phyloP scores from a whole-genome alignment of 1,139 yeast genomes.

The Pichia sp. region DNA sequence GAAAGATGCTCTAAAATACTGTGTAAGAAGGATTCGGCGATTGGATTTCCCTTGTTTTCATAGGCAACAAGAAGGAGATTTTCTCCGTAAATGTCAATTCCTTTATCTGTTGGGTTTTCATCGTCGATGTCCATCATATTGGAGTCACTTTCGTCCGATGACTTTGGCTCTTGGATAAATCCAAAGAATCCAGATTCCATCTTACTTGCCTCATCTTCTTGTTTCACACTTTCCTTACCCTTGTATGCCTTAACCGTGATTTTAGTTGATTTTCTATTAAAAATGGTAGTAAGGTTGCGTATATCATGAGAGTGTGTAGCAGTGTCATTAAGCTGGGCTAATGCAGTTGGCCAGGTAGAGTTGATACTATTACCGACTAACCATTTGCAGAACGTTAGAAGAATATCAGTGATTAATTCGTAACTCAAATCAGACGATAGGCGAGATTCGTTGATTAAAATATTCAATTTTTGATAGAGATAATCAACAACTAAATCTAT shows the following conservation, averaged over 20 bases:
- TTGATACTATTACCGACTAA: constrained; percentile 11
- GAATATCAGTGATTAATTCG: constrained; percentile 15
- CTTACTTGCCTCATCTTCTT: not conserved
- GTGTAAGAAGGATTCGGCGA: constrained; percentile 9
- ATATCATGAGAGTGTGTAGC: constrained; percentile 12
- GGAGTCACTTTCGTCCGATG: constrained; percentile 17
- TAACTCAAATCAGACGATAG: constrained; percentile 8
- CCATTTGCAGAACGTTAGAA: constrained; percentile 23
- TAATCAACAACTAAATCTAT: constrained; percentile 10
- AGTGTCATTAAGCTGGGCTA: constrained; percentile 7
- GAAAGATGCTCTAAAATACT: constrained; percentile 16
- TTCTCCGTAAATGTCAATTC: constrained; percentile 11
- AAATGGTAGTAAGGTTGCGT: constrained; percentile 6
- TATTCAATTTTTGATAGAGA: constrained; percentile 10
- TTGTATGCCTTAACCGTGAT: not conserved
- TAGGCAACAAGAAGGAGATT: constrained; percentile 12
- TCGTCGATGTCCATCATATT: constrained; percentile 7
- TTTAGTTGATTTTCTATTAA: constrained; percentile 4
- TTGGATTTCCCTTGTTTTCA: constrained; percentile 6
- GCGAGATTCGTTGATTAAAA: not conserved
- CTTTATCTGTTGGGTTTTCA: constrained; percentile 3
- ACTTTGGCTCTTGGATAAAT: constrained; percentile 29
- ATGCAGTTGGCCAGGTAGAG: constrained; percentile 10
- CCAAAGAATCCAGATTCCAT: constrained; percentile 30
- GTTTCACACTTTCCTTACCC: not conserved